These are phyloP conservation scores for Thraustochytrium striatum DNA, from an alignment of 352 stramenopile genomes.

Conservation along the genomic window DNA sequence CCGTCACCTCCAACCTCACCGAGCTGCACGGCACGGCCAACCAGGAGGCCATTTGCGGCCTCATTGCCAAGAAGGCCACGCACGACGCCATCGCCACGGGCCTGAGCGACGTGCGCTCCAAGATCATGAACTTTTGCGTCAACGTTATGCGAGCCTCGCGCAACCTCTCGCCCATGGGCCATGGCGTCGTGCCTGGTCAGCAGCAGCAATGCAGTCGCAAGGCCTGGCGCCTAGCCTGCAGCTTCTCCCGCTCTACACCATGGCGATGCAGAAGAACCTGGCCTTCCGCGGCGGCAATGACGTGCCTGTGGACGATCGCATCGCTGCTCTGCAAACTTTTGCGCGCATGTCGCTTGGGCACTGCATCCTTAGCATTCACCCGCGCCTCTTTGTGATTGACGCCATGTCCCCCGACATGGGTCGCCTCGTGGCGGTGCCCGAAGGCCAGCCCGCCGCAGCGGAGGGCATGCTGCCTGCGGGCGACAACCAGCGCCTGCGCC, in stretches of 20 bases:
- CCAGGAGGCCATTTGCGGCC: slow-evolving; percentile 48
- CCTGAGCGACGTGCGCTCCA: background rate
- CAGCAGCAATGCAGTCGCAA: slow-evolving; percentile 59
- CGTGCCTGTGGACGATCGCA: slow-evolving; percentile 89
- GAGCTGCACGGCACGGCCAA: slow-evolving; percentile 50
- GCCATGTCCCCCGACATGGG: slow-evolving; percentile 28
- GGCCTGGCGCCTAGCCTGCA: slow-evolving; percentile 41
- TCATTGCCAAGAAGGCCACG: slow-evolving; percentile 44
- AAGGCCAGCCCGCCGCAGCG: slow-evolving; percentile 61
- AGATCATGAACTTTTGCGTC: slow-evolving; percentile 39
- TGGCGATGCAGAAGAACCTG: slow-evolving; percentile 95
- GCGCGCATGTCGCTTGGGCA: slow-evolving; percentile 87
- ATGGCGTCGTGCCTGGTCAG: slow-evolving; percentile 3
- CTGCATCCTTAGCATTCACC: slow-evolving; percentile 90
- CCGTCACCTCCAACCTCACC: slow-evolving; percentile 35
- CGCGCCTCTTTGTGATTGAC: slow-evolving; percentile 78
- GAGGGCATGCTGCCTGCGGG: slow-evolving; percentile 74
- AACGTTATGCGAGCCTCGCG: slow-evolving; percentile 19
- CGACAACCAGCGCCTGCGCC: slow-evolving; percentile 48
- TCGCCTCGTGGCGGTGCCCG: slow-evolving; percentile 19
- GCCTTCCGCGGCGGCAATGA: slow-evolving; percentile 92
- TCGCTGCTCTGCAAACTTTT: slow-evolving; percentile 83
- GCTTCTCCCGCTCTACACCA: slow-evolving; percentile 60
- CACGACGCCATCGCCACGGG: background rate
- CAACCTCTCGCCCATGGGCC: slow-evolving; percentile 24